phyloP scores from a whole-genome alignment of 2,329 filamentous ascomycete species.

The Pseudogymnoascus verrucosus region DNA sequence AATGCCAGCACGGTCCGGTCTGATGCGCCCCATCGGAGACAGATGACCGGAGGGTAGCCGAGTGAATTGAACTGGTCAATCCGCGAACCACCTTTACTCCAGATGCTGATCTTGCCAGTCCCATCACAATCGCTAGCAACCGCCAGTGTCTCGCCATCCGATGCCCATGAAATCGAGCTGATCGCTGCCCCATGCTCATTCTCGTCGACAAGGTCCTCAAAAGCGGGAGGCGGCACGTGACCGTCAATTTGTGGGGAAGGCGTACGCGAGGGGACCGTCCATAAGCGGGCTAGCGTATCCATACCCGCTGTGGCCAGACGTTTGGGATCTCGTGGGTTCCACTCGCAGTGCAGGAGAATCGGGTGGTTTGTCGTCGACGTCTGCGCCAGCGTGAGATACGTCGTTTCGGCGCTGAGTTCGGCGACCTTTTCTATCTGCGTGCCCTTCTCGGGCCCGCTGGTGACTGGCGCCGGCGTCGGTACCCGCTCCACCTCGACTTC shows the following conservation, averaged over 20 bases:
- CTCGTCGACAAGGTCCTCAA: constrained; percentile 44
- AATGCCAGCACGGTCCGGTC: constrained; percentile 49
- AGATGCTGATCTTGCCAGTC: constrained; percentile 44
- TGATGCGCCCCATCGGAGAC: constrained; percentile 52
- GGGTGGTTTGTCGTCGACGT: constrained; percentile 40
- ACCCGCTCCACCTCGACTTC: constrained; percentile 46
- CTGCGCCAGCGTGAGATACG: constrained; percentile 47
- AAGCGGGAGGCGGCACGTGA: constrained; percentile 26
- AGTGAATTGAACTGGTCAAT: constrained; percentile 47
- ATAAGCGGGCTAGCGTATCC: constrained; percentile 62
- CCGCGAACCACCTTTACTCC: constrained; percentile 44
- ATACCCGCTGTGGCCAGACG: constrained; percentile 61
- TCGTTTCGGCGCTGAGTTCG: constrained; percentile 51
- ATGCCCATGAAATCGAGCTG: constrained; percentile 54
- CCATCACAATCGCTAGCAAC: constrained; percentile 47
- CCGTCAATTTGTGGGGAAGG: constrained; percentile 14
- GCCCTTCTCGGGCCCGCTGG: constrained; percentile 55
- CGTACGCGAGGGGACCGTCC: constrained; percentile 43
- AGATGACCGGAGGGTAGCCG: constrained; percentile 50
- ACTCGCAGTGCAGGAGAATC: constrained; percentile 60
- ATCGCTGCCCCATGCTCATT: constrained; percentile 37
- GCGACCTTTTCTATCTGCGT: constrained; percentile 58
- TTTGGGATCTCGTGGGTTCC: constrained; percentile 57
- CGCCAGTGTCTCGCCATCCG: constrained; percentile 47
- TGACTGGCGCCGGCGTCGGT: constrained; percentile 44